These are phyloP conservation scores for Kalmanozyma brasiliensis DNA, from an alignment of 1,284 basidiomycete genomes.

Conservation along the genomic window DNA sequence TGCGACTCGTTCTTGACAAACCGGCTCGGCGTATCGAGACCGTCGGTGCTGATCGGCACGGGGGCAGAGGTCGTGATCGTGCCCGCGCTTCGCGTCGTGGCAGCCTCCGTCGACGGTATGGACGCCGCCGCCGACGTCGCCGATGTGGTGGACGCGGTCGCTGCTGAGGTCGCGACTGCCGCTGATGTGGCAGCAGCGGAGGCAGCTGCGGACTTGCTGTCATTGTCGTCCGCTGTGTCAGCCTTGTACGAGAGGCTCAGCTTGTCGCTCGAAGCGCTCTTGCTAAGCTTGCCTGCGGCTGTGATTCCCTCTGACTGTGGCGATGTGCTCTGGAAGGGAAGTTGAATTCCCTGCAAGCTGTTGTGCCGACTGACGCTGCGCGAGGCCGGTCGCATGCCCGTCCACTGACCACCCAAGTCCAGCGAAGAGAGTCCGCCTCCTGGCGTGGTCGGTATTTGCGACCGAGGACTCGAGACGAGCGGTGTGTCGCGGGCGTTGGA, in stretches of 20 bases:
- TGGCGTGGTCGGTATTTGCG: slow-evolving; percentile 26
- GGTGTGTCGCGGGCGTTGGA: slow-evolving; percentile 66
- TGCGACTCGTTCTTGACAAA: slow-evolving; percentile 48
- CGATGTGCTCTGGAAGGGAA: slow-evolving; percentile 28
- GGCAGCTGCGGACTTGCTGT: slow-evolving; percentile 9
- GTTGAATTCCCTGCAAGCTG: slow-evolving; percentile 45
- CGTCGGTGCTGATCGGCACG: slow-evolving; percentile 27
- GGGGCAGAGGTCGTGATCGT: slow-evolving; percentile 26
- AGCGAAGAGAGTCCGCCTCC: slow-evolving; percentile 37
- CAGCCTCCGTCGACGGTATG: slow-evolving; percentile 6
- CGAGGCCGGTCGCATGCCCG: slow-evolving; percentile 48
- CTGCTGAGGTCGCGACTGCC: slow-evolving; percentile 7
- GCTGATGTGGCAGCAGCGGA: slow-evolving; percentile 10
- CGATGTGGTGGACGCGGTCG: slow-evolving; percentile 7
- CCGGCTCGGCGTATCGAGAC: slow-evolving; percentile 48
- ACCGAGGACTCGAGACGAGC: slow-evolving; percentile 58
- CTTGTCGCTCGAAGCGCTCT: slow-evolving; percentile 38
- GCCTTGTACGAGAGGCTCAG: slow-evolving; percentile 21
- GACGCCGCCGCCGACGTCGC: slow-evolving; percentile 8
- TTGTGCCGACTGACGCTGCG: slow-evolving; percentile 46
- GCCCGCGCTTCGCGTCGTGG: slow-evolving; percentile 1
- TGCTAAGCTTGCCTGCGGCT: slow-evolving; percentile 21
- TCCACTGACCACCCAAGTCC: slow-evolving; percentile 48
- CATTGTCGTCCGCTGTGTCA: slow-evolving; percentile 4
- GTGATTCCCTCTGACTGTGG: slow-evolving; percentile 35